phyloP scores from a whole-genome alignment of 2,329 filamentous ascomycete species.

The Ilyonectria robusta region DNA sequence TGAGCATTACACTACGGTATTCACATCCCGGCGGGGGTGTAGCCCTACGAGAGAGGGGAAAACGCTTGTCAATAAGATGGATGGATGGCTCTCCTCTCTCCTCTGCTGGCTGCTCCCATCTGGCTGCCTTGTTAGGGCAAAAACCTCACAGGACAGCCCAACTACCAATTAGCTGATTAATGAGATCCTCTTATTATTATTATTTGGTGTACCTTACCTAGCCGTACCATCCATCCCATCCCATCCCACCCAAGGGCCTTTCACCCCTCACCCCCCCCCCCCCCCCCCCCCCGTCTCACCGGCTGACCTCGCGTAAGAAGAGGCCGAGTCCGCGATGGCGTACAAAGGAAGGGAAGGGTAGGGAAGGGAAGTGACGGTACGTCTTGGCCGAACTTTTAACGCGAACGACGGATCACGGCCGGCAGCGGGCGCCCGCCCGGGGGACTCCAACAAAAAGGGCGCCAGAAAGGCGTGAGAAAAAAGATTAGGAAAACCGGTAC shows the following conservation, averaged over 20 bases:
- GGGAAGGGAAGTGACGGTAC: not conserved
- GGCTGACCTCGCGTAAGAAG: not conserved
- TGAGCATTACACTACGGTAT: not conserved
- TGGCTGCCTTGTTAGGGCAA: conserved; percentile 1
- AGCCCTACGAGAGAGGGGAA: not conserved
- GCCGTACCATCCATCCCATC: conserved; percentile 18
- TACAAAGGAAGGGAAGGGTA: not conserved
- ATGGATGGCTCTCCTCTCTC: not conserved
- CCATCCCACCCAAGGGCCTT: not conserved
- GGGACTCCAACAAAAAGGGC: not conserved
- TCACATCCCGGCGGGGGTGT: not conserved
- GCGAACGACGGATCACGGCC: not conserved
- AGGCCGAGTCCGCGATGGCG: not conserved
- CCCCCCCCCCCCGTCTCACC: not conserved
- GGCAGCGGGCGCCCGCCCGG: not conserved
- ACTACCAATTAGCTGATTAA: not conserved
- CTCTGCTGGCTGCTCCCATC: not conserved
- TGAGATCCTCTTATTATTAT: not conserved
- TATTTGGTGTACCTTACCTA: conserved; percentile 5
- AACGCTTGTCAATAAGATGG: not conserved
- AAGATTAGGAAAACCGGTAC: conserved; percentile 11
- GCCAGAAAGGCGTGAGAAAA: not conserved
- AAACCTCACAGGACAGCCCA: conserved; percentile 1
- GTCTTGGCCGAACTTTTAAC: not conserved
- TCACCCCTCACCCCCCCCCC: not conserved